Evolutionary conservation across 2,329 filamentous ascomycete genomes (phyloP).

Genomic region (Bisporella sp.): DNA sequence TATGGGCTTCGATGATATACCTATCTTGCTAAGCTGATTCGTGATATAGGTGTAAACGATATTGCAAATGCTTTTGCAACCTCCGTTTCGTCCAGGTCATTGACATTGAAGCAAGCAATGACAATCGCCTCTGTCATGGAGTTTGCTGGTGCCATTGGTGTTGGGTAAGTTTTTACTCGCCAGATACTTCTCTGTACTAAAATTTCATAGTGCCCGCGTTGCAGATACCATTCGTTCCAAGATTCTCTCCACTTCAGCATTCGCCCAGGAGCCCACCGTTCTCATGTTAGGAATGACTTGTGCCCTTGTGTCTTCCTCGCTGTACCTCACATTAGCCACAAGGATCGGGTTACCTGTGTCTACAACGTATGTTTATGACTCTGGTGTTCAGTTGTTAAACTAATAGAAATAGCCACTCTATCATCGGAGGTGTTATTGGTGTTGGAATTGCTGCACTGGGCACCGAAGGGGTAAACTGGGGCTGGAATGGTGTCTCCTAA

Average conservation of each 20-base stretch:
- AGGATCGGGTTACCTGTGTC: too few relatives aligned
- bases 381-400: too few relatives aligned
- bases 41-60: too few relatives aligned
- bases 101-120: slow-evolving; percentile 45
- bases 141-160: slow-evolving; percentile 45
- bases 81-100: slow-evolving; percentile 61
- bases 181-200: too few relatives aligned
- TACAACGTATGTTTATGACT: too few relatives aligned
- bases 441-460: slow-evolving; percentile 52
- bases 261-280: slow-evolving; percentile 39
- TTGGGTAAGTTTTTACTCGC: too few relatives aligned
- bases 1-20: too few relatives aligned
- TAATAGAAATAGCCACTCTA: too few relatives aligned
- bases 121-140: slow-evolving; percentile 10
- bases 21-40: too few relatives aligned
- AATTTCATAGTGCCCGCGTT: too few relatives aligned
- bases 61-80: slow-evolving; percentile 74
- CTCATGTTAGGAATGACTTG: slow-evolving; percentile 56
- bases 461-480: slow-evolving; percentile 46
- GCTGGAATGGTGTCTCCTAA: slow-evolving; percentile 48
- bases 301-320: too few relatives aligned
- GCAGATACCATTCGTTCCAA: slow-evolving; percentile 58
- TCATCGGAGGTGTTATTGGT: slow-evolving; percentile 37
- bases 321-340: too few relatives aligned
- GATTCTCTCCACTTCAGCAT: slow-evolving; percentile 43